Conservation (phyloP, 2,329 filamentous ascomycete species). For the Xylaria hypoxylon region DNA sequence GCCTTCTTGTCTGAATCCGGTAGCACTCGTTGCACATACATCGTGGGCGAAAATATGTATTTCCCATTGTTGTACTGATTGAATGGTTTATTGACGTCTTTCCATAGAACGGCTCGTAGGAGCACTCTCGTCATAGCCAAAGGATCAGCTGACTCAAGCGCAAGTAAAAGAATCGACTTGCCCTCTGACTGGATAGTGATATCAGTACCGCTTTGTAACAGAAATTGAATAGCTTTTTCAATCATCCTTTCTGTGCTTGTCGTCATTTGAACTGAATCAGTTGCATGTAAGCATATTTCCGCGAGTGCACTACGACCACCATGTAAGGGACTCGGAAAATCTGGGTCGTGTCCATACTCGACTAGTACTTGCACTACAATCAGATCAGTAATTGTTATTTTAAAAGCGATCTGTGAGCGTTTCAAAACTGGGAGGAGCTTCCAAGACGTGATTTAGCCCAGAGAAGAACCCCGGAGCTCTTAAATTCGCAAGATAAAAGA, state of each 20-base stretch:
- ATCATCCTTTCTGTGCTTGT: conserved; percentile 63
- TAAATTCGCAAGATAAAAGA: not conserved
- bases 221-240: conserved; percentile 67
- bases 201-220: conserved; percentile 69
- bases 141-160: conserved; percentile 68
- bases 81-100: conserved; percentile 69
- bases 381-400: not conserved
- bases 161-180: conserved; percentile 70
- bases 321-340: conserved; percentile 73
- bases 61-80: conserved; percentile 65
- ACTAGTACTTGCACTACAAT: conserved; percentile 62
- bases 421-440: not conserved
- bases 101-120: conserved; percentile 73
- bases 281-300: conserved; percentile 70
- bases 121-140: conserved; percentile 67
- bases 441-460: not conserved
- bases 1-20: conserved; percentile 54
- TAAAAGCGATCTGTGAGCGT: not conserved
- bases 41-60: conserved; percentile 72
- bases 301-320: conserved; percentile 72
- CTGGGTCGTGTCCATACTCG: conserved; percentile 69
- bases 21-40: conserved; percentile 67
- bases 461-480: not conserved
- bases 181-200: conserved; percentile 65
- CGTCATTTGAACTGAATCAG: conserved; percentile 59